These are phyloP conservation scores for Lolium rigidum DNA, from an alignment of 176 grass and related monocot species.

Conservation along the genomic window DNA sequence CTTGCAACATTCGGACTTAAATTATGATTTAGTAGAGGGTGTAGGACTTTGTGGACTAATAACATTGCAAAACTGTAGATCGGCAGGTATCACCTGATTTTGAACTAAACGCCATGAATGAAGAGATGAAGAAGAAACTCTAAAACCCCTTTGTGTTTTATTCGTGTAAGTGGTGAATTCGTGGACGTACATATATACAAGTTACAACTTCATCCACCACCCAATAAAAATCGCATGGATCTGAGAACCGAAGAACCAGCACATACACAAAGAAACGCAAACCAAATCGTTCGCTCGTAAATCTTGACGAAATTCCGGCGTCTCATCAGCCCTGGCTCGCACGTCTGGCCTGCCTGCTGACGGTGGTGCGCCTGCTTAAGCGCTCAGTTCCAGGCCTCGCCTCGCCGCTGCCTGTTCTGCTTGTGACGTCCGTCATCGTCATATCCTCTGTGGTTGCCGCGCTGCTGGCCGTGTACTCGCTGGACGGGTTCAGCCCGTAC, in stretches of 20 bases:
- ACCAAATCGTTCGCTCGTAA: background rate
- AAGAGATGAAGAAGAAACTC: no score
- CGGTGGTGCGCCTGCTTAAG: conserved; percentile 43
- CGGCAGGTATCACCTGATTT: no score
- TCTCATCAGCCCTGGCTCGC: background rate
- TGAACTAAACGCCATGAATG: no score
- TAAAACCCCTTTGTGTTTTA: no score
- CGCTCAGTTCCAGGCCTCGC: conserved; percentile 1
- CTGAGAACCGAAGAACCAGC: no score
- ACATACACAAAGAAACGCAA: background rate
- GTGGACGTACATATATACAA: conserved; percentile 13
- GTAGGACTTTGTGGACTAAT: no score
- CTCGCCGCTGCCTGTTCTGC: background rate
- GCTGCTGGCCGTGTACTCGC: conserved; percentile 53
- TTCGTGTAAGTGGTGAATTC: conserved; percentile 6
- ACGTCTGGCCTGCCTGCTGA: conserved; percentile 17
- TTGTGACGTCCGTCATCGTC: background rate
- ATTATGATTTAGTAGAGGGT: no score
- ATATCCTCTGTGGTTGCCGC: conserved; percentile 49
- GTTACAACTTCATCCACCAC: conserved; percentile 39
- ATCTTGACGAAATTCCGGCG: background rate
- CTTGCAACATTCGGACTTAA: no score
- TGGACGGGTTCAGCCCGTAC: conserved; percentile 56
- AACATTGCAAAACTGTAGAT: background rate
- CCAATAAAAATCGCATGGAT: conserved; percentile 22